Base-by-base conservation (phyloP, 257 asterid genomes). In the Nicotiana paniculata region DNA sequence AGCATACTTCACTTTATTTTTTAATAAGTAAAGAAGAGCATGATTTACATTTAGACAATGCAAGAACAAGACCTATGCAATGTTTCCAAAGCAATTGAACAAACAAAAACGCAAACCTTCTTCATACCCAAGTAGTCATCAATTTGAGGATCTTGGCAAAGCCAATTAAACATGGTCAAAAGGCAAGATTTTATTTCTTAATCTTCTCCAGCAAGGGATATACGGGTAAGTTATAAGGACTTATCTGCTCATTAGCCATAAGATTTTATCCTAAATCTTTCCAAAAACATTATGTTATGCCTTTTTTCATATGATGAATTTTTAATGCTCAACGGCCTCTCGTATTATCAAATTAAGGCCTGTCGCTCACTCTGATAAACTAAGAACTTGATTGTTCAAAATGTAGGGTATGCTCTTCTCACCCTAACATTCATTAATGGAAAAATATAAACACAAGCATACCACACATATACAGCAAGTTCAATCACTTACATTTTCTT, bases 401-500 rank as follows among this genome's bases (percentile, higher is more conserved):
- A 58, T 18, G 28, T 18, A 58, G 9, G 63, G 26, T 17, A 58
- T 58, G 28, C 28, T 58, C 63, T 58, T 58, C 4, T 6, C 26
- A 58, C 26, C 11, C 12, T 58, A 58, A 54, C 16, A 54, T 54
- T 54, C 59, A 17, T 13, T 0, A 54, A 54, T 0, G 6, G 58
- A 0, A 13, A 0, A 53, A 53, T 55, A 55, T 55, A 55, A 57
- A 6, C 26, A 18, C 64, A 58, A n/a, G 28, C 11, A 58, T 58
- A 28, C 1, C 8, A 0, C 64, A 18, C 79, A 46, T 46, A 18
- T 32, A 48, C n/a, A 35, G 35, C 46, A 32, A 82, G 37, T 64
- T 64, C 46, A 64, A 54, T 16, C 35, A 75, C 97, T 90, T 80
- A 96, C 98, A 90, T 93, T 90, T 79, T 89, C 91, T 88, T 91